Base-by-base conservation (phyloP, 306 rosid genomes). In the Begonia loranthoides region DNA sequence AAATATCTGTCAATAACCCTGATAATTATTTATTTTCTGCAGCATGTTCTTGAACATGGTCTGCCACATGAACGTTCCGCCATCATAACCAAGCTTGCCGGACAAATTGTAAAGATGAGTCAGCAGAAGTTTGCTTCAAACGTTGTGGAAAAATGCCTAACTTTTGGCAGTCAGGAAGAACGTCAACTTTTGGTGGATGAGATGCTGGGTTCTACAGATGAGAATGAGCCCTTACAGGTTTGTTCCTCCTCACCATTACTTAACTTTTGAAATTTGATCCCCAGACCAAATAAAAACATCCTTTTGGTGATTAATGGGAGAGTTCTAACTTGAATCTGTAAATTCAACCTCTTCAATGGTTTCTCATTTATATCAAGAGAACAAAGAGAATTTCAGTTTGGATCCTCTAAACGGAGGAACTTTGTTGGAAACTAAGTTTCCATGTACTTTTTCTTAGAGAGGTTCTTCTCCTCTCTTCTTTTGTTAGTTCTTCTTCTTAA, bases 41-140 rank as follows among this genome's bases (percentile, higher is more conserved):
- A 90, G 99, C 99, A 90, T 40, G 78, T 90, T 60, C 76, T 90
- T 52, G 76, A 86, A 74, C 81, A 78, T 59, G 95, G 95, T 40
- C 82, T 82, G 62, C 82, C 82, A 13, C 72, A 72, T 15, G 99
- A 90, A 59, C 77, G 92, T 62, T 66, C 94, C 58, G 75, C 65
- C 60, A 75, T 86, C 57, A 90, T 90, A 74, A 70, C 66, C 74
- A 74, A 90, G 82, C 95, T 90, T 51, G 94, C 88, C 0, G 99
- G 99, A 39, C 94, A 90, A 69, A 90, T 90, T 80, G 86, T 90
- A 54, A 79, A 81, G 76, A 90, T 90, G 99, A 90, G 99, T 69
- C 95, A 86, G 63, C 99, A 90, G 71, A 90, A 90, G 68, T 86
- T 76, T 83, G 99, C 99, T 72, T 90, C 99, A 45, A 90, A 90